Evolutionary conservation across 257 asterid species (phyloP).

Genomic region (Nicotiana attenuata): DNA sequence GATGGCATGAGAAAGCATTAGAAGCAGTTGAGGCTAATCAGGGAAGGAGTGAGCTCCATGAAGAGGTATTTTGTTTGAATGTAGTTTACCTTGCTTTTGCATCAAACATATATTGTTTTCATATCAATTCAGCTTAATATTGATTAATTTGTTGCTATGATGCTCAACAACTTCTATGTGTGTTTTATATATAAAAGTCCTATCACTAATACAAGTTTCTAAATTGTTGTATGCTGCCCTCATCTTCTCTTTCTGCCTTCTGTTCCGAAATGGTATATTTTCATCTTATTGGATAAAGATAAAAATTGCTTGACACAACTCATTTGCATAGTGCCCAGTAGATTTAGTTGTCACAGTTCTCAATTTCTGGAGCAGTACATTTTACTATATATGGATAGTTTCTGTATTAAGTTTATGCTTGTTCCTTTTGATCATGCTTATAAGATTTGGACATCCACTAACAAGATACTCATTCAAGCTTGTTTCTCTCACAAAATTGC

Average conservation of each 20-base stretch:
- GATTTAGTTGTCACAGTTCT: neutral
- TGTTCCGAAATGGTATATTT: neutral
- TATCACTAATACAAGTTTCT: neutral
- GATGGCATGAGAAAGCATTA: conserved; percentile 92
- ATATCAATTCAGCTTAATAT: neutral
- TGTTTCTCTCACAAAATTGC: neutral
- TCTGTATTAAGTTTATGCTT: neutral
- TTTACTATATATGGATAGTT: neutral
- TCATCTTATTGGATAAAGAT: neutral
- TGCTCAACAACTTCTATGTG: neutral
- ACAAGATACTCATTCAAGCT: neutral
- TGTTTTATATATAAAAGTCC: neutral
- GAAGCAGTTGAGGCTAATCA: conserved; percentile 97
- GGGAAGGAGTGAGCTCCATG: conserved; percentile 90
- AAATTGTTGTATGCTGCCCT: neutral
- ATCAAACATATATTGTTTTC: neutral
- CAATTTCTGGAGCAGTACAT: neutral
- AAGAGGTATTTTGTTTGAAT: conserved; percentile 56
- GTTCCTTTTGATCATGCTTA: neutral
- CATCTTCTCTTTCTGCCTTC: neutral
- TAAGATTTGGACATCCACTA: neutral
- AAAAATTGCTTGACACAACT: neutral
- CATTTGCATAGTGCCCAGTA: neutral
- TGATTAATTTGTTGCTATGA: neutral
- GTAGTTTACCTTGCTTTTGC: neutral